Evolutionary conservation across 139 green algal species (phyloP), one percentile per base, ranked within the genome.

Genomic region (Picochlorum sp.): DNA sequence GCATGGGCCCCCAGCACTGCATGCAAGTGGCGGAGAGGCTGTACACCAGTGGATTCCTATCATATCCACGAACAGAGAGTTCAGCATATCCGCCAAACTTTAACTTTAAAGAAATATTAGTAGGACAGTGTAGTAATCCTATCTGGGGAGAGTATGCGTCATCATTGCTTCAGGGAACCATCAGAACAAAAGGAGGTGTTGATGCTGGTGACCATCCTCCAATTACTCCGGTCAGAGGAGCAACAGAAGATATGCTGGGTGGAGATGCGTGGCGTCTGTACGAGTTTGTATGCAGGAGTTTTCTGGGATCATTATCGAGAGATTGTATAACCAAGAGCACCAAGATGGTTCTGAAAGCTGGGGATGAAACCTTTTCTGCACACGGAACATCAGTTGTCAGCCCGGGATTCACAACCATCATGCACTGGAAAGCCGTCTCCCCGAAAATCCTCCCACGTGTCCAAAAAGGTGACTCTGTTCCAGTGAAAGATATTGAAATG

Each of bases 141-240:
- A 69, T 89, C 28, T 95, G 82, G 83, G 89, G 89, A 6, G 72
- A 81, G n/a, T 93, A 91, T 66, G 86, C 75, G 0, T 20, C 44
- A 8, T 68, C 71, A 6, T 81, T 95, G 55, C 45, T 95, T 26
- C 9, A 57, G 15, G 57, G 60, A 23, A 74, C 74, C 6, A 70
- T 83, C 38, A 75, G 26, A 11, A 49, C 45, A 2, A 76, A 66
- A 83, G 75, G 80, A 2, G 87, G 86, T 5, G 68, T 66, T 6
- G 86, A 95, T 59, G 77, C 62, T 28, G 89, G 88, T 5, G 89
- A 96, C 70, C 90, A 97, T 73, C 90, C 90, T 10, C 90, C 90
- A 31, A 95, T 97, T 75, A 96, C 89, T 4, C 90, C 90, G 7
- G 77, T 91, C 45, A 47, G 76, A 6, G 64, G 65, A n/a, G 84